Evolutionary conservation across 2,329 filamentous ascomycete species (phyloP).

Genomic region (Teratosphaeria epicoccoides): DNA sequence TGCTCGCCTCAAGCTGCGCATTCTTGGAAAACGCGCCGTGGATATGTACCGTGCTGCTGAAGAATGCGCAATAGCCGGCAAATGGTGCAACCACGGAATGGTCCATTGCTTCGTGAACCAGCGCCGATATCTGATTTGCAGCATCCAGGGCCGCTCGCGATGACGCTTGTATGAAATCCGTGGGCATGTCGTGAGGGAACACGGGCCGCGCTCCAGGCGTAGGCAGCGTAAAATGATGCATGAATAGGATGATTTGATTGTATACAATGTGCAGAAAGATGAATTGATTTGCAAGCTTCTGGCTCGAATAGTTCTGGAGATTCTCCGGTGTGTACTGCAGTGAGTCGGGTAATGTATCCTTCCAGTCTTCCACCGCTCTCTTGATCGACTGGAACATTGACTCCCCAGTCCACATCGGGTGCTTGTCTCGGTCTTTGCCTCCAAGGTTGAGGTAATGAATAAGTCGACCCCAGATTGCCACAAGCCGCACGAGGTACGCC

Average conservation of each 20-base stretch:
- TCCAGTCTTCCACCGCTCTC: slow-evolving; percentile 60
- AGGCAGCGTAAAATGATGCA: slow-evolving; percentile 77
- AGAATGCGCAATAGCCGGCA: slow-evolving; percentile 87
- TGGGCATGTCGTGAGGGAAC: slow-evolving; percentile 56
- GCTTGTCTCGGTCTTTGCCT: slow-evolving; percentile 65
- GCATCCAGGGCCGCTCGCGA: slow-evolving; percentile 68
- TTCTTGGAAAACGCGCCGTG: slow-evolving; percentile 85
- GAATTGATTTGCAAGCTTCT: slow-evolving; percentile 82
- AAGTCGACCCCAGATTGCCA: slow-evolving; percentile 81
- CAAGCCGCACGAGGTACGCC: slow-evolving; percentile 75
- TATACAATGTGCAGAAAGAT: slow-evolving; percentile 82
- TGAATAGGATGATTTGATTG: slow-evolving; percentile 80
- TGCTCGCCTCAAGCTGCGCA: slow-evolving; percentile 58
- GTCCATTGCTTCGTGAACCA: slow-evolving; percentile 70
- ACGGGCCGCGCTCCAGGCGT: slow-evolving; percentile 48
- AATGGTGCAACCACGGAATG: slow-evolving; percentile 82
- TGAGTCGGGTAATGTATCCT: slow-evolving; percentile 54
- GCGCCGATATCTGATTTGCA: slow-evolving; percentile 73
- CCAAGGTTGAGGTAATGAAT: slow-evolving; percentile 86
- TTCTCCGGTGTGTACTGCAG: slow-evolving; percentile 74
- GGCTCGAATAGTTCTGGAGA: slow-evolving; percentile 70
- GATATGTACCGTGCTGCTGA: slow-evolving; percentile 88
- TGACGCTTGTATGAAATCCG: slow-evolving; percentile 65
- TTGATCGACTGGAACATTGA: slow-evolving; percentile 65
- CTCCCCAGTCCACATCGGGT: slow-evolving; percentile 71